These are phyloP conservation scores for Leucosporidium scottii DNA, from an alignment of 768 basidiomycete species.

Conservation along the genomic window DNA sequence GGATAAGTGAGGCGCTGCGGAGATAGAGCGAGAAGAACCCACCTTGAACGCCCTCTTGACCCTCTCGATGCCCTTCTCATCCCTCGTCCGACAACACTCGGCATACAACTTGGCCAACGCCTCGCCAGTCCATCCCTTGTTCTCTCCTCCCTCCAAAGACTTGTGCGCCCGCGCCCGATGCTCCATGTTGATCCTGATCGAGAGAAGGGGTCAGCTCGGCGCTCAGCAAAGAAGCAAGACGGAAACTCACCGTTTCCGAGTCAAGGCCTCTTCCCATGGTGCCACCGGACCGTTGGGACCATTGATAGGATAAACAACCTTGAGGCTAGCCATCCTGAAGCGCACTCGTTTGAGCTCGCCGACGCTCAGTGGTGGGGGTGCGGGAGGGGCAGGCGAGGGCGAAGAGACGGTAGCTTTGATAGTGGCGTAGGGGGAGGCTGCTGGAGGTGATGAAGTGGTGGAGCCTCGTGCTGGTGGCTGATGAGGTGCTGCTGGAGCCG, in stretches of 20 bases:
- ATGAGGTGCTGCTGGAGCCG: not conserved
- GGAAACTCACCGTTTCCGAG: conserved; percentile 55
- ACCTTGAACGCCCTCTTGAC: conserved; percentile 24
- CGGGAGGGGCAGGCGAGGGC: not conserved
- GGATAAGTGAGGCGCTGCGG: too few species aligned
- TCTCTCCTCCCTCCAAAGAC: conserved; percentile 41
- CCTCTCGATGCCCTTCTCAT: conserved; percentile 41
- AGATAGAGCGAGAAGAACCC: conserved; percentile 17
- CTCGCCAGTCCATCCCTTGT: conserved; percentile 77
- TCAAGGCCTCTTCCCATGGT: conserved; percentile 66
- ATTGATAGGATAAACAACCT: conserved; percentile 84
- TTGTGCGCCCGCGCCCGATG: conserved; percentile 49
- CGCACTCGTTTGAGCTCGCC: conserved; percentile 75
- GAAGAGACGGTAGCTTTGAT: not conserved
- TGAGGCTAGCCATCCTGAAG: conserved; percentile 79
- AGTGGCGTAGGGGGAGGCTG: conserved; percentile 4
- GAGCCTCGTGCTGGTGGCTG: not conserved
- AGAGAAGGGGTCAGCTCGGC: not conserved
- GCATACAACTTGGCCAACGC: conserved; percentile 60
- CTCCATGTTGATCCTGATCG: conserved; percentile 44
- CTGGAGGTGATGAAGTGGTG: not conserved
- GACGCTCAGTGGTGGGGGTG: conserved; percentile 17
- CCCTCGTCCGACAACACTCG: conserved; percentile 40
- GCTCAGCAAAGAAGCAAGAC: conserved; percentile 30
- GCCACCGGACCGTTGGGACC: conserved; percentile 55